These are phyloP conservation scores for Chytridiales sp. DNA, from an alignment of 371 early-diverging fungal species.

Conservation along the genomic window DNA sequence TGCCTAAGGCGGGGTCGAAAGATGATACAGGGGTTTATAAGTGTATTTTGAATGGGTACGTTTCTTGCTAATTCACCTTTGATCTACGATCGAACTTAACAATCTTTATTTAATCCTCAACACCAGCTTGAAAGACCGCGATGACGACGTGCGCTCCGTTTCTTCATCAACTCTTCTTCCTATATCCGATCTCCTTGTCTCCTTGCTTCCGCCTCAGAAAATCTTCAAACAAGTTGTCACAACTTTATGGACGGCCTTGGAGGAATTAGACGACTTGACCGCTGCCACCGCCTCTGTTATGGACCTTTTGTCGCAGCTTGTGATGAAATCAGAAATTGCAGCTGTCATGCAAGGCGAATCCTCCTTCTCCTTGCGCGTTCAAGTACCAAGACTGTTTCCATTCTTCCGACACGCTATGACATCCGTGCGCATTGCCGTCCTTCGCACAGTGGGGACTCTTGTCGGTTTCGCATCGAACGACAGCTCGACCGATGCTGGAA, in stretches of 20 bases:
- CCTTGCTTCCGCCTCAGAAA: conserved; percentile 61
- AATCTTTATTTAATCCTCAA: conserved; percentile 42
- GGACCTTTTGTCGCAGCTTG: conserved; percentile 87
- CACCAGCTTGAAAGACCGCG: conserved; percentile 66
- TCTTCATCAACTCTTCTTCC: conserved; percentile 89
- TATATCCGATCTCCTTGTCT: conserved; percentile 76
- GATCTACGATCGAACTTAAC: too few species aligned
- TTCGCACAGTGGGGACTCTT: conserved; percentile 78
- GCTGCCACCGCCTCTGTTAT: conserved; percentile 90
- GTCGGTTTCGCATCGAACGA: conserved; percentile 58
- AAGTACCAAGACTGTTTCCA: conserved; percentile 84
- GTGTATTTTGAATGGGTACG: conserved; percentile 48
- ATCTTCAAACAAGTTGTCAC: conserved; percentile 68
- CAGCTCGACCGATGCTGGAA: conserved; percentile 30
- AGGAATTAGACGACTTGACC: conserved; percentile 79
- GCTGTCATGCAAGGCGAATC: conserved; percentile 33
- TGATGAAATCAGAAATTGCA: conserved; percentile 43
- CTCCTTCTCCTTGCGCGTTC: conserved; percentile 53
- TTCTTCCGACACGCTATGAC: conserved; percentile 93
- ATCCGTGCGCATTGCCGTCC: conserved; percentile 81
- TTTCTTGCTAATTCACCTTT: neutral
- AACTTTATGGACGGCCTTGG: conserved; percentile 82
- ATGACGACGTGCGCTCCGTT: conserved; percentile 94
- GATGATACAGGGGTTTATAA: conserved; percentile 34
- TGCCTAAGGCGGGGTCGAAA: conserved; percentile 2